Evolutionary conservation across 345 rosid species (phyloP).

Genomic region (Euphorbia pulcherrima): DNA sequence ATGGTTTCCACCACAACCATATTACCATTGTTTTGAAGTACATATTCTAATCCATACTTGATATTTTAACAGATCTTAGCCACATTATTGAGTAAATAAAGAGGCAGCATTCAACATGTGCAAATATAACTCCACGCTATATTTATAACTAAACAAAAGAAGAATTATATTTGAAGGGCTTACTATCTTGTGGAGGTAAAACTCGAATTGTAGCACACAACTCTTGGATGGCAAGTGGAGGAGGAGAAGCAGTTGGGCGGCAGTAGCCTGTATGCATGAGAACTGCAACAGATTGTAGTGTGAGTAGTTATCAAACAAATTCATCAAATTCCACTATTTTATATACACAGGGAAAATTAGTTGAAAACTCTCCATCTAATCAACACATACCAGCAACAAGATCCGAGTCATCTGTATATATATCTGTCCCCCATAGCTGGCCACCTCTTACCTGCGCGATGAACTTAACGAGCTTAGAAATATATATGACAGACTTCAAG

Average conservation of each 20-base stretch:
- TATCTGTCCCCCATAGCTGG: conserved; percentile 98
- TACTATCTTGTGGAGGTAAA: conserved; percentile 88
- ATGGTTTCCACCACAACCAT: neutral
- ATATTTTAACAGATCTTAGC: neutral
- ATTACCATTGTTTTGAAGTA: neutral
- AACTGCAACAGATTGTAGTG: conserved; percentile 48
- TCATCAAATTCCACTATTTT: neutral
- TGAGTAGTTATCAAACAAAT: conserved; percentile 12
- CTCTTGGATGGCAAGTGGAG: conserved; percentile 94
- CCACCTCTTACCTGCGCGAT: conserved; percentile 85
- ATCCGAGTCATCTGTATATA: conserved; percentile 95
- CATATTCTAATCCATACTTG: neutral
- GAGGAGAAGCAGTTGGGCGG: conserved; percentile 95
- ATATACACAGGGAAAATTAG: neutral
- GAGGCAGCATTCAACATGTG: neutral
- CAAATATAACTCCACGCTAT: neutral
- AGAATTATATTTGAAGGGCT: conserved; percentile 26
- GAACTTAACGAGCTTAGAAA: conserved; percentile 17
- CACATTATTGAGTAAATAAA: neutral
- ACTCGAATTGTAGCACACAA: conserved; percentile 76
- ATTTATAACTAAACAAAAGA: neutral
- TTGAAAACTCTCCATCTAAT: conserved; percentile 1
- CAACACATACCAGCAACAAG: conserved; percentile 83
- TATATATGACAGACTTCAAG: neutral
- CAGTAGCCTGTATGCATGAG: conserved; percentile 99